These are phyloP conservation scores for Thinopyrum elongatum DNA, from an alignment of 176 grass and related monocot genomes.

Conservation along the genomic window DNA sequence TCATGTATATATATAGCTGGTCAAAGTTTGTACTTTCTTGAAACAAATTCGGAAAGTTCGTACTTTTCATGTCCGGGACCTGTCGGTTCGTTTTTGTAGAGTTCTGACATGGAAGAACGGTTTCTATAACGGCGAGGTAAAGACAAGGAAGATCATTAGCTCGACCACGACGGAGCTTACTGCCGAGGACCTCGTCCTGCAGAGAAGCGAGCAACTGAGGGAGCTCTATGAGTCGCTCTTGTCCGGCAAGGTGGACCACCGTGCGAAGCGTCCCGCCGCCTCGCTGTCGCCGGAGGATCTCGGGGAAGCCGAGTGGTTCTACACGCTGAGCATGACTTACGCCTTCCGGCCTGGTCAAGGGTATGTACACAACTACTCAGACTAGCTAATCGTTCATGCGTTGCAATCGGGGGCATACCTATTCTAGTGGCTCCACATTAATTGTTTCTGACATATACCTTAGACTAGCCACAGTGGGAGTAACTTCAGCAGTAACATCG, in stretches of 20 bases:
- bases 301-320: conserved; percentile 76
- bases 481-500: too few relatives aligned
- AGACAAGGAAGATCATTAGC: conserved; percentile 72
- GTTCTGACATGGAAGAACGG: conserved; percentile 66
- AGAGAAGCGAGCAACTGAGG: conserved; percentile 77
- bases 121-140: conserved; percentile 91
- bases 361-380: conserved; percentile 8
- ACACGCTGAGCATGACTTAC: conserved; percentile 85
- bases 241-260: conserved; percentile 53
- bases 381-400: too few relatives aligned
- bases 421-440: too few relatives aligned
- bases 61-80: background rate
- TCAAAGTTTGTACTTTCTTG: too few relatives aligned
- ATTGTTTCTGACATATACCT: too few relatives aligned
- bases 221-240: conserved; percentile 75
- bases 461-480: too few relatives aligned
- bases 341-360: conserved; percentile 62
- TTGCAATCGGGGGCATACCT: too few relatives aligned
- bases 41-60: background rate
- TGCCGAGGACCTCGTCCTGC: conserved; percentile 47
- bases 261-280: conserved; percentile 49
- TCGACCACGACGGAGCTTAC: conserved; percentile 45
- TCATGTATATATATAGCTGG: too few relatives aligned
- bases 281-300: conserved; percentile 78
- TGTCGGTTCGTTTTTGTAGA: conserved; percentile 15